Evolutionary conservation across 306 rosid species (phyloP).

Genomic region (Cicer arietinum): DNA sequence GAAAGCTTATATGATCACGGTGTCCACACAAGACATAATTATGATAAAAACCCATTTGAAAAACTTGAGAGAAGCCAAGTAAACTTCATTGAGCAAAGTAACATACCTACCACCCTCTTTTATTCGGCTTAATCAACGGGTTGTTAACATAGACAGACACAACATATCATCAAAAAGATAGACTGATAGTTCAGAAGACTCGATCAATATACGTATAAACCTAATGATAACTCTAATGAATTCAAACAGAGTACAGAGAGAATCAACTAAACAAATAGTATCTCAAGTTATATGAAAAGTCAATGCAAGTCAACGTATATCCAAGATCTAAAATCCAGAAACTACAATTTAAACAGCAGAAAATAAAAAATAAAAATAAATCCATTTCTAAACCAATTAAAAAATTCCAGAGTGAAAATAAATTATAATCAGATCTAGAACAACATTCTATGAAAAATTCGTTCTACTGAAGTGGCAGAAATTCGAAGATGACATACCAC

Average conservation of each 20-base stretch:
- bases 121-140: background rate
- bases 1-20: slow-evolving; percentile 20
- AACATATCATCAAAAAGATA: slow-evolving; percentile 8
- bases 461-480: background rate
- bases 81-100: slow-evolving; percentile 21
- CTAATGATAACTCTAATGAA: background rate
- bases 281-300: background rate
- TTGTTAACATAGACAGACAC: background rate
- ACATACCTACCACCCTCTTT: background rate
- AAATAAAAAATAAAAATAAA: background rate
- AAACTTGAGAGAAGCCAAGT: background rate
- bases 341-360: background rate
- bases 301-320: slow-evolving; percentile 48
- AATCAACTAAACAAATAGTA: slow-evolving; percentile 4
- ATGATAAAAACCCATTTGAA: slow-evolving; percentile 4
- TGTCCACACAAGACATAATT: background rate
- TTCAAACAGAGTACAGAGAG: background rate
- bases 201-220: background rate
- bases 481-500: slow-evolving; percentile 64
- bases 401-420: background rate
- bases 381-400: background rate
- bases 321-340: slow-evolving; percentile 13
- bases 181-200: slow-evolving; percentile 1
- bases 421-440: slow-evolving; percentile 30
- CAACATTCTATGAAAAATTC: background rate